These are phyloP conservation scores for Verticillium dahliae DNA, from an alignment of 2,329 filamentous ascomycete species.

Conservation along the genomic window DNA sequence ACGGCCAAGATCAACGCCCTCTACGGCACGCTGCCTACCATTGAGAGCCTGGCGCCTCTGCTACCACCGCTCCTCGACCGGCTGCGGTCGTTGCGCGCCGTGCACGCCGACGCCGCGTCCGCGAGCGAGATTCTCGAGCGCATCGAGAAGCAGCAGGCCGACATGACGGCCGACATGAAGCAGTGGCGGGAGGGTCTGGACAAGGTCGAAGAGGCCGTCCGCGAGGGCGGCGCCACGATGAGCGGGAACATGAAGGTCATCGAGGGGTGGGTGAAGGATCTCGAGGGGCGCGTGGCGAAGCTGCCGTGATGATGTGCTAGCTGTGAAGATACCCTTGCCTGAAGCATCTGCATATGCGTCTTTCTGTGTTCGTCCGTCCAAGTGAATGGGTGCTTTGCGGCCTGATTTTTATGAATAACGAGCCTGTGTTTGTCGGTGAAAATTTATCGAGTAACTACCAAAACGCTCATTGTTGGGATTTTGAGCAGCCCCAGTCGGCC, in stretches of 20 bases:
- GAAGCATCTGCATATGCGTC: background rate
- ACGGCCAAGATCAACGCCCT: slow-evolving; percentile 84
- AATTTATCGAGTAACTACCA: too few species aligned
- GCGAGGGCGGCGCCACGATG: slow-evolving; percentile 62
- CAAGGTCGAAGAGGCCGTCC: slow-evolving; percentile 70
- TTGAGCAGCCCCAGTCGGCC: too few species aligned
- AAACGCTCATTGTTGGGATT: too few species aligned
- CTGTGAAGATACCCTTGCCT: slow-evolving; percentile 26
- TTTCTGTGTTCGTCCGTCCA: background rate
- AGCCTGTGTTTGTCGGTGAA: too few species aligned
- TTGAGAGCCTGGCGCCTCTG: slow-evolving; percentile 78
- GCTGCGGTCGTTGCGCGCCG: slow-evolving; percentile 71
- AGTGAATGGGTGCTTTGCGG: too few species aligned
- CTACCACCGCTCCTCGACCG: slow-evolving; percentile 81
- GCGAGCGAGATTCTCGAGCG: slow-evolving; percentile 71
- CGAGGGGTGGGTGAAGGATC: slow-evolving; percentile 78
- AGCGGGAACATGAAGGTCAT: slow-evolving; percentile 78
- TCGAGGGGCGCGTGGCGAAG: slow-evolving; percentile 70
- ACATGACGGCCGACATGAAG: slow-evolving; percentile 77
- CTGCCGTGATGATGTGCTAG: slow-evolving; percentile 30
- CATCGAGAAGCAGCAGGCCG: slow-evolving; percentile 72
- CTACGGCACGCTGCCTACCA: slow-evolving; percentile 81
- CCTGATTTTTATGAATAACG: too few species aligned
- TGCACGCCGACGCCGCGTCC: slow-evolving; percentile 81
- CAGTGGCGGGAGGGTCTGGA: slow-evolving; percentile 79